Base-by-base conservation (phyloP, 371 early-diverging fungal genomes). In the Quaeritorhiza haematococci region DNA sequence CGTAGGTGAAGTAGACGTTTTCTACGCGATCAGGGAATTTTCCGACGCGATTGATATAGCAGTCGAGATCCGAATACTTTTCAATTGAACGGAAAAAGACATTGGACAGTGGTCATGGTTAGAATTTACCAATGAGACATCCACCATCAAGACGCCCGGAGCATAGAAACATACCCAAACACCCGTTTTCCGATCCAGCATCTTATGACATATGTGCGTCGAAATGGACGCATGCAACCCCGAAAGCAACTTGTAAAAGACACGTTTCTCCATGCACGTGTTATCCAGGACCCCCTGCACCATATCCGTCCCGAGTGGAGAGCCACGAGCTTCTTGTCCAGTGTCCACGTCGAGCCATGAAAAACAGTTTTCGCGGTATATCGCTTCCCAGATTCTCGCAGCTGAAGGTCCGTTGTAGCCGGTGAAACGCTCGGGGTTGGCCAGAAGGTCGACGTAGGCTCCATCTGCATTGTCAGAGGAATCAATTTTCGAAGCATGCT, bases 191-290 rank as follows among this genome's bases (percentile, higher is more conserved):
- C 83, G 74, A 63, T 97, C 83, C 62, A 92, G 85, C 75, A 85
- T 90, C 67, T 96, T 88, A 49, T 90, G 81, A 66, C 96, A 96
- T 41, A 98, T 90, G 69, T 98, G 98, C 23, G 92, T 90, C 0
- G 97, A 96, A n/a, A 96, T 94, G 23, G 97, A 96, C 0, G 96
- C 79, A 64, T 98, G 98, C 21, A 98, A 79, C 1, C 92, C 85
- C 27, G 96, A 96, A 13, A 98, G 84, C 27, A 93, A 66, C 13
- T 88, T 83, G 73, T 96, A 95, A 64, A 94, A 97, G 3, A 94
- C 87, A 8, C 91, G 81, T 65, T 93, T 92, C 69, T 98, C 98
- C 21, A 84, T 72, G 56, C 95, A 96, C 13, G 78, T 71, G 43
- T 57, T 53, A 43, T 38, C 54, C 33, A 42, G 33, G 19, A 44